Percentiles rank a stretch among this genome's conserved stretches.
These are phyloP conservation scores for Phlebopus sp. DNA, from an alignment of 1,284 basidiomycete species.

Conservation along the genomic window DNA sequence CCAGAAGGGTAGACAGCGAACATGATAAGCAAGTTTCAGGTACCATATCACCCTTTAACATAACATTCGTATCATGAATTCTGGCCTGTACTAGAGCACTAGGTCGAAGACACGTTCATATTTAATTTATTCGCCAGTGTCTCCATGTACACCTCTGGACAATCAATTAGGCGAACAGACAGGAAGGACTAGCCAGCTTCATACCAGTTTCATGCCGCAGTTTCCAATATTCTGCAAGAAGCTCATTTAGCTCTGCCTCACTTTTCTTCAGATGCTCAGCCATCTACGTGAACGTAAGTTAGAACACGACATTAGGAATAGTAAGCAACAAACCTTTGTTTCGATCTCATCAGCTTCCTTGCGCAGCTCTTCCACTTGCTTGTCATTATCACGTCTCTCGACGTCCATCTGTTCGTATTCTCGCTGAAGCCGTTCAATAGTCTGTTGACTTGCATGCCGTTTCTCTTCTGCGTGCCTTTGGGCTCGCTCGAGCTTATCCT, in stretches of 20 bases:
- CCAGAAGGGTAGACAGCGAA: constrained; percentile 28
- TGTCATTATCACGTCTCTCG: constrained; percentile 73
- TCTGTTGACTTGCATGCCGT: constrained; percentile 60
- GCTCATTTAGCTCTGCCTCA: constrained; percentile 70
- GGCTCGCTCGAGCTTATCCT: constrained; percentile 72
- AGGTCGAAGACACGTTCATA: constrained; percentile 48
- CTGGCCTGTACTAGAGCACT: constrained; percentile 5
- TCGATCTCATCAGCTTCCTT: constrained; percentile 63
- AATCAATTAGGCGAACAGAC: constrained; percentile 5
- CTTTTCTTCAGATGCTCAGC: constrained; percentile 68
- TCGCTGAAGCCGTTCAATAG: constrained; percentile 66
- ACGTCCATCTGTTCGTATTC: constrained; percentile 76
- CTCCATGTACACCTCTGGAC: constrained; percentile 75
- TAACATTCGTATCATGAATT: constrained; percentile 12
- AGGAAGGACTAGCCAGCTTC: constrained; percentile 5
- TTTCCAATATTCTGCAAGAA: constrained; percentile 80
- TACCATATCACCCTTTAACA: neutral
- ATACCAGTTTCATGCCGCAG: constrained; percentile 75
- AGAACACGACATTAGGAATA: neutral
- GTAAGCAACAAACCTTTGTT: constrained; percentile 44
- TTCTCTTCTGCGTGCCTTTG: constrained; percentile 75
- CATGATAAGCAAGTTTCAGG: constrained; percentile 7
- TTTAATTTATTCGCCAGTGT: constrained; percentile 68
- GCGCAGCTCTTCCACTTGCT: constrained; percentile 70
- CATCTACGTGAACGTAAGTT: constrained; percentile 47